phyloP scores from a whole-genome alignment of 345 rosid genomes.

The Hypericum androsaemum region DNA sequence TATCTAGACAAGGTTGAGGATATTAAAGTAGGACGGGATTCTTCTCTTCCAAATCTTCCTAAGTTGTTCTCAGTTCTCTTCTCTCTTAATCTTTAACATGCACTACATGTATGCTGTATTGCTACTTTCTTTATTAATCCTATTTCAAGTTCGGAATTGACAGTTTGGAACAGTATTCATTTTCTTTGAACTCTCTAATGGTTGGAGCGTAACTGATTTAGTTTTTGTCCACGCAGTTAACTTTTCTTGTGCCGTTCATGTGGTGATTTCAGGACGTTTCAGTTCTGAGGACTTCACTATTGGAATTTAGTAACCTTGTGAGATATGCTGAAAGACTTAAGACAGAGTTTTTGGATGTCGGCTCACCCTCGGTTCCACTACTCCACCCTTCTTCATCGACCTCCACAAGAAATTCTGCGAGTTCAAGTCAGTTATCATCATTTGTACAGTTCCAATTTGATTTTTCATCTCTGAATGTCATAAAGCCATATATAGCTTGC shows the following conservation, averaged over 20 bases:
- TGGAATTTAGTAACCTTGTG: constrained; percentile 51
- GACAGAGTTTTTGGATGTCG: constrained; percentile 43
- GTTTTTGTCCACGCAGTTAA: background rate
- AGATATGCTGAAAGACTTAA: constrained; percentile 62
- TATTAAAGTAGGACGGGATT: no score
- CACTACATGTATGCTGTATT: no score
- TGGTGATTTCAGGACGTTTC: constrained; percentile 52
- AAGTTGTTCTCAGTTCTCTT: no score
- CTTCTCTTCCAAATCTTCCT: no score
- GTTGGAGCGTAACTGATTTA: background rate
- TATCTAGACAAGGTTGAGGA: no score
- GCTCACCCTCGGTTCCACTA: constrained; percentile 37
- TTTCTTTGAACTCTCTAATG: background rate
- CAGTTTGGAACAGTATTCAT: no score
- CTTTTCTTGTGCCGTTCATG: constrained; percentile 5
- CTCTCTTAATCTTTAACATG: no score
- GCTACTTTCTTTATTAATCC: no score
- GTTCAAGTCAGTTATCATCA: constrained; percentile 39
- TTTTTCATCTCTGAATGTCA: background rate
- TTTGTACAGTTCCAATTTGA: background rate
- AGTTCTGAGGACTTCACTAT: constrained; percentile 42
- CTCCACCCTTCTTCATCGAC: constrained; percentile 42
- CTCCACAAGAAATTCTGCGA: constrained; percentile 37
- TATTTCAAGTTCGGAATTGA: no score
- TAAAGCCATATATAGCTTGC: no score